phyloP scores from a whole-genome alignment of 2,329 filamentous ascomycete species.

The Phaeoacremonium minimum region DNA sequence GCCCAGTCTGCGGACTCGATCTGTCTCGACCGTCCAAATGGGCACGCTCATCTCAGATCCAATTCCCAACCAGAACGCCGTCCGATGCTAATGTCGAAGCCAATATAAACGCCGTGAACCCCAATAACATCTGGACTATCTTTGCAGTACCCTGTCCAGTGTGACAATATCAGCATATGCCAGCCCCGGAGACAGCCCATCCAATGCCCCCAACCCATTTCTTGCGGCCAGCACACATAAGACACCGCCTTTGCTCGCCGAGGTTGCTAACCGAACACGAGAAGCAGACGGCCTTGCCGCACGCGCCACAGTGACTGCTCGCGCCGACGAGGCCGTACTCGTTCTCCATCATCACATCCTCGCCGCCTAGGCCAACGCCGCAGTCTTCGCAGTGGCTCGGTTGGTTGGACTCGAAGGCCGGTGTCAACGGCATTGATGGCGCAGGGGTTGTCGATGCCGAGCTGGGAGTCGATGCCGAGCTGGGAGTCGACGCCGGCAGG shows the following conservation, averaged over 20 bases:
- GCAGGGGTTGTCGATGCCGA: constrained; percentile 11
- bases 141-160: too few species aligned
- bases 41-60: too few species aligned
- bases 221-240: constrained; percentile 43
- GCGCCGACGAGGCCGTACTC: constrained; percentile 14
- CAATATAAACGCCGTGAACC: constrained; percentile 1
- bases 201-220: constrained; percentile 9
- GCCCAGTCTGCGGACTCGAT: too few species aligned
- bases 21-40: too few species aligned
- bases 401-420: constrained; percentile 2
- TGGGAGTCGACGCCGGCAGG: constrained; percentile 34
- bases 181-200: constrained; percentile 6
- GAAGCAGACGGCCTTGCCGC: constrained; percentile 53
- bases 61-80: too few species aligned
- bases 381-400: constrained; percentile 51
- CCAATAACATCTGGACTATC: too few species aligned
- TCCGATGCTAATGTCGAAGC: too few species aligned
- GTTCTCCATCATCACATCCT: constrained; percentile 34
- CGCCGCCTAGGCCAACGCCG: constrained; percentile 20
- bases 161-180: constrained; percentile 14
- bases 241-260: constrained; percentile 47
- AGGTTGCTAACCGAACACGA: constrained; percentile 56
- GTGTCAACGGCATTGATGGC: constrained; percentile 2
- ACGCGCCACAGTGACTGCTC: constrained; percentile 37
- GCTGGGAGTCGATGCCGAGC: constrained; percentile 17